Conservation (phyloP, 2,329 filamentous ascomycete species). For the Rosellinia necatrix region DNA sequence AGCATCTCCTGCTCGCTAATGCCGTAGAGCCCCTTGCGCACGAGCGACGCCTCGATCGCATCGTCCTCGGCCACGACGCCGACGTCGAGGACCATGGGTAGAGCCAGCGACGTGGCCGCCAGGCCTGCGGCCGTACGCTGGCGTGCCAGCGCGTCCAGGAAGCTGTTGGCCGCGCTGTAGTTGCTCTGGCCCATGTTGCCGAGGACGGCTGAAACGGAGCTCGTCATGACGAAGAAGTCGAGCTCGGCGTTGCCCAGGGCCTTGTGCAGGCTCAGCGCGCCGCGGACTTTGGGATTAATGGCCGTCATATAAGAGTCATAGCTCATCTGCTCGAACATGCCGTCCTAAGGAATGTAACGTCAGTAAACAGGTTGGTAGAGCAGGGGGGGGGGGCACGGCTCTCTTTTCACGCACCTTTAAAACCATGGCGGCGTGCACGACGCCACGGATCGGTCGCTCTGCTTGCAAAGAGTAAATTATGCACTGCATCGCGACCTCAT, state of each 20-base stretch:
- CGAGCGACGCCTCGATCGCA: constrained; percentile 31
- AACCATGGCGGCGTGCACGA: constrained; percentile 38
- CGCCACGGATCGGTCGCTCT: constrained; percentile 31
- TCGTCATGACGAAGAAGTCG: constrained; percentile 36
- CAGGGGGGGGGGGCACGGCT: neutral
- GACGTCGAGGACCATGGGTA: constrained; percentile 32
- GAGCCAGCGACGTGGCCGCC: constrained; percentile 22
- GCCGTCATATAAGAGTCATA: constrained; percentile 12
- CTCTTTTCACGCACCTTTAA: constrained; percentile 10
- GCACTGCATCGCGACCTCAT: constrained; percentile 15
- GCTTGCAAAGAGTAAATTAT: constrained; percentile 15
- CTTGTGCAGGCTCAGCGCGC: constrained; percentile 27
- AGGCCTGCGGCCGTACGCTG: constrained; percentile 13
- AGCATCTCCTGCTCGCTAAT: constrained; percentile 38
- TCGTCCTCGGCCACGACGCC: constrained; percentile 30
- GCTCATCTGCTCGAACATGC: constrained; percentile 27
- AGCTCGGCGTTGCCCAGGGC: constrained; percentile 21
- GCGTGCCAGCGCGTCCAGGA: constrained; percentile 27
- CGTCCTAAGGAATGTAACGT: constrained; percentile 18
- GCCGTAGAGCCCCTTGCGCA: constrained; percentile 38
- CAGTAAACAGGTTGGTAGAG: neutral
- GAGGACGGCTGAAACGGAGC: constrained; percentile 32
- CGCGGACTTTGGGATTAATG: constrained; percentile 27
- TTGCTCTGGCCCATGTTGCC: constrained; percentile 31
- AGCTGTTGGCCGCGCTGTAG: constrained; percentile 33